These are phyloP conservation scores for Kodamaea ohmeri DNA, from an alignment of 1,139 yeast genomes.

Conservation along the genomic window DNA sequence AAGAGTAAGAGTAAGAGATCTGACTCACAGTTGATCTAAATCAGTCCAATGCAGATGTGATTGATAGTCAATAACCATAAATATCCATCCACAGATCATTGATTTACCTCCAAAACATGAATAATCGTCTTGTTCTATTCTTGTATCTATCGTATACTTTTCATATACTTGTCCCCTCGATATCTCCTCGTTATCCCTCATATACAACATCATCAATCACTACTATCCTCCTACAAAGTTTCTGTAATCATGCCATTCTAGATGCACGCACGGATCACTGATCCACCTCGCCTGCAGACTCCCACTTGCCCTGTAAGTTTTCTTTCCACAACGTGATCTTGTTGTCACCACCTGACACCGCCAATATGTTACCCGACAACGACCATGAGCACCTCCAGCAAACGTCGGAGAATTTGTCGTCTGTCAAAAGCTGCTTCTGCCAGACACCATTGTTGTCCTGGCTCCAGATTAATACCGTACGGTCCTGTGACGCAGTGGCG, in stretches of 20 bases:
- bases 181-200: too few species aligned
- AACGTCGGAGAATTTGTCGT: conserved; percentile 90
- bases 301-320: conserved; percentile 92
- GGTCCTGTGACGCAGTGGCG: conserved; percentile 98
- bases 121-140: too few species aligned
- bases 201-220: not conserved
- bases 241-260: not conserved
- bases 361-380: conserved; percentile 89
- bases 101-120: too few species aligned
- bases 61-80: too few species aligned
- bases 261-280: conserved; percentile 37
- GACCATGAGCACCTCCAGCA: conserved; percentile 99
- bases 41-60: too few species aligned
- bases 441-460: conserved; percentile 66
- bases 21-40: too few species aligned
- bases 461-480: conserved; percentile 93
- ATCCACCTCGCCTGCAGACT: conserved; percentile 90
- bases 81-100: too few species aligned
- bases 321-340: conserved; percentile 97
- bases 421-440: conserved; percentile 74
- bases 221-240: too few species aligned
- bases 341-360: conserved; percentile 95
- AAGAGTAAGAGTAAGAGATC: too few species aligned
- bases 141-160: too few species aligned
- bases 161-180: too few species aligned